Conservation (phyloP, 768 basidiomycete genomes). For the Suillus cothurnatus region DNA sequence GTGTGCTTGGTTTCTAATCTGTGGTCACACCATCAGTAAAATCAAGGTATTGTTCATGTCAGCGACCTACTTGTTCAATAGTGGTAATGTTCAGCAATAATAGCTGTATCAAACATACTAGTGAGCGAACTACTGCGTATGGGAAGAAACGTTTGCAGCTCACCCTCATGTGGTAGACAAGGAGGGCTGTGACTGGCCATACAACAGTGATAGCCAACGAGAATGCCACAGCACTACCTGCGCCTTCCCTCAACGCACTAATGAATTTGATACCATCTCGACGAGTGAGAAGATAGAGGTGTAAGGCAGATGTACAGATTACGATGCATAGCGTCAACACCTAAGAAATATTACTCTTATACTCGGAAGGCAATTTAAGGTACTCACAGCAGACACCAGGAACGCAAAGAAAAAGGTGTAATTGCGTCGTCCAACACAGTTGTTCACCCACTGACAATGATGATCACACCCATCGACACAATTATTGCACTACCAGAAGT, state of each 20-base stretch:
- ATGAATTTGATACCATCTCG: constrained; percentile 50
- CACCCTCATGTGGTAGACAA: constrained; percentile 86
- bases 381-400: constrained; percentile 72
- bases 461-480: constrained; percentile 97
- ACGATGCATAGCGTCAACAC: constrained; percentile 73
- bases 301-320: constrained; percentile 82
- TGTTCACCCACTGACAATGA: constrained; percentile 92
- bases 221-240: constrained; percentile 84
- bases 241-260: constrained; percentile 49
- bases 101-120: constrained; percentile 45
- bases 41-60: constrained; percentile 15
- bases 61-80: constrained; percentile 81
- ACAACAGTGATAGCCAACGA: constrained; percentile 69
- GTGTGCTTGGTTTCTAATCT: constrained; percentile 89
- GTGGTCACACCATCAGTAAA: constrained; percentile 16
- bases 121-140: constrained; percentile 8
- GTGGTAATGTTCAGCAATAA: constrained; percentile 88
- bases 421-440: constrained; percentile 93
- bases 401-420: constrained; percentile 92
- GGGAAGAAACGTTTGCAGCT: constrained; percentile 28
- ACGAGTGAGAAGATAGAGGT: constrained; percentile 69
- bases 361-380: not conserved
- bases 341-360: constrained; percentile 40
- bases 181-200: constrained; percentile 80
- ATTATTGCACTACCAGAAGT: constrained; percentile 77